These are phyloP conservation scores for Chaetomiaceae sp. DNA, from an alignment of 2,329 filamentous ascomycete species.

Conservation along the genomic window DNA sequence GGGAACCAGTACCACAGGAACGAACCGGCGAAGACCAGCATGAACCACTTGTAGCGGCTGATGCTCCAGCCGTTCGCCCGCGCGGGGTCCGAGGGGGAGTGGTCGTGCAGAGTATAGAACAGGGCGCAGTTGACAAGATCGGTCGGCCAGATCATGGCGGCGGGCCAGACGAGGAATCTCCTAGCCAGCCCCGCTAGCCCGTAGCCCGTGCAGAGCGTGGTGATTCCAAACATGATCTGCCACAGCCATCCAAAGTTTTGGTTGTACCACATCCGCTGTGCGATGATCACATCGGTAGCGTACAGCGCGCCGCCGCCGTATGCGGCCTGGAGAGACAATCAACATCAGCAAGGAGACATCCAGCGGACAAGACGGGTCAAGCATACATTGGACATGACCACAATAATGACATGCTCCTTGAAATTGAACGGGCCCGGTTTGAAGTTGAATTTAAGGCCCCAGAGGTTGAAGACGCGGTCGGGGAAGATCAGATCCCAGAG, in stretches of 20 bases:
- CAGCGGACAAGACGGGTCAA: constrained; percentile 2
- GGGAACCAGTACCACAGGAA: constrained; percentile 55
- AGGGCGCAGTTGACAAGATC: constrained; percentile 57
- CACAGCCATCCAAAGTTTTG: constrained; percentile 55
- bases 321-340: constrained; percentile 40
- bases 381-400: constrained; percentile 61
- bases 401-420: constrained; percentile 58
- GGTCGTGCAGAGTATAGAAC: constrained; percentile 62
- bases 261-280: constrained; percentile 52
- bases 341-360: background rate
- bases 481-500: constrained; percentile 53
- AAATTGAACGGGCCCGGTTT: constrained; percentile 55
- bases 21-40: constrained; percentile 48
- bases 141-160: constrained; percentile 61
- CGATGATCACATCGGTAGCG: constrained; percentile 48
- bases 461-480: constrained; percentile 45
- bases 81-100: constrained; percentile 46
- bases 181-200: constrained; percentile 56
- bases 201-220: constrained; percentile 59
- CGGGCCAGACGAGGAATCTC: constrained; percentile 56
- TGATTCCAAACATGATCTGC: constrained; percentile 55
- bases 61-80: constrained; percentile 57
- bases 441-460: constrained; percentile 52
- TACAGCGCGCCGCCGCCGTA: constrained; percentile 56
- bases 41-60: constrained; percentile 59